phyloP scores from a whole-genome alignment of 805 yeast genomes.

The Pachysolen tannophilus region DNA sequence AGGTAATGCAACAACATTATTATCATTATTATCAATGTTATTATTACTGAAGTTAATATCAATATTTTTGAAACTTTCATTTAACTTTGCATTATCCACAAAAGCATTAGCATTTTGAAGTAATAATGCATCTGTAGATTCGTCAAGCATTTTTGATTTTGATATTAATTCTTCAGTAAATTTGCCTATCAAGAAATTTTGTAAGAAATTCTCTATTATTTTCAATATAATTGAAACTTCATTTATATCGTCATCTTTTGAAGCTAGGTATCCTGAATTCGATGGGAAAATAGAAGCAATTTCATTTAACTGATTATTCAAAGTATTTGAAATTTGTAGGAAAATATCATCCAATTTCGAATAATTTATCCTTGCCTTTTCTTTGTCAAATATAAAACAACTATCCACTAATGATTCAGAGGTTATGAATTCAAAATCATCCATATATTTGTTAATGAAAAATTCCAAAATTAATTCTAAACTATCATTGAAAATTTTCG shows the following conservation, averaged over 20 bases:
- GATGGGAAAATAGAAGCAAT: slow-evolving; percentile 17
- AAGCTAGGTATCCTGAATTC: not conserved
- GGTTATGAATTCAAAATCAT: slow-evolving; percentile 19
- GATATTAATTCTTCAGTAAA: slow-evolving; percentile 22
- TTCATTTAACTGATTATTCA: slow-evolving; percentile 21
- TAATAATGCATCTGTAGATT: too few species aligned
- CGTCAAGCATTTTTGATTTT: slow-evolving; percentile 26
- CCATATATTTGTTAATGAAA: slow-evolving; percentile 22
- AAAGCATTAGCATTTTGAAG: too few species aligned
- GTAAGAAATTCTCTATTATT: slow-evolving; percentile 24
- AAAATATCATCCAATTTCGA: slow-evolving; percentile 18
- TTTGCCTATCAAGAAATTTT: slow-evolving; percentile 27
- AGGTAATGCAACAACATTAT: slow-evolving; percentile 10
- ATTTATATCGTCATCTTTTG: slow-evolving; percentile 13
- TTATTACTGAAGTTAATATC: slow-evolving; percentile 27
- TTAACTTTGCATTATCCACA: slow-evolving; percentile 25
- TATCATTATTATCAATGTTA: not conserved
- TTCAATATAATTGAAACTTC: slow-evolving; percentile 27
- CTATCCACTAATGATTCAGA: slow-evolving; percentile 14
- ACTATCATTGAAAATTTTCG: slow-evolving; percentile 25
- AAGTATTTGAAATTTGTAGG: slow-evolving; percentile 10
- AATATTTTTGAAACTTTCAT: slow-evolving; percentile 20
- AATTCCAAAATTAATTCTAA: slow-evolving; percentile 25
- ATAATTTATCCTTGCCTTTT: slow-evolving; percentile 13
- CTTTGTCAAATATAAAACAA: slow-evolving; percentile 1